phyloP scores from a whole-genome alignment of 106 monocot genomes.

The Agapanthus africanus region DNA sequence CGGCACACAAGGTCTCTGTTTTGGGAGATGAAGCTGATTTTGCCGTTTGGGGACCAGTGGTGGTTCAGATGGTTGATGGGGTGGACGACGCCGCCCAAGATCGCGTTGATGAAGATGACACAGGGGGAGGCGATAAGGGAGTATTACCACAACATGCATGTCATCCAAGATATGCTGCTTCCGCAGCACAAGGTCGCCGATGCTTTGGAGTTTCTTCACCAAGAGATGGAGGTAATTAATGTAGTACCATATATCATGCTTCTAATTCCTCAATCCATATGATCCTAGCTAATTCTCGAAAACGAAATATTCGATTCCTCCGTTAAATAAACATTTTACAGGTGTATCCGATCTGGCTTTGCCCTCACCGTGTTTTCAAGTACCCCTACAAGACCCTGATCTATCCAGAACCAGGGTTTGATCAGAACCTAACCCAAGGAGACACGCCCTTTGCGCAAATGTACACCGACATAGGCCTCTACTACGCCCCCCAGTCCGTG shows the following conservation, averaged over 20 bases:
- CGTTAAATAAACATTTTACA: neutral
- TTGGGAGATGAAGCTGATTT: constrained; percentile 50
- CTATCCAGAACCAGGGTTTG: constrained; percentile 40
- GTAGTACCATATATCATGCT: too few relatives aligned
- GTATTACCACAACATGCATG: constrained; percentile 57
- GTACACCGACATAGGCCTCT: constrained; percentile 48
- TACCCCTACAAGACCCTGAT: constrained; percentile 44
- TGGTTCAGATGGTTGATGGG: constrained; percentile 48
- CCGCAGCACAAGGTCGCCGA: constrained; percentile 46
- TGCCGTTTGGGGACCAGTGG: constrained; percentile 48
- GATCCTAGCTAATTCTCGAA: neutral
- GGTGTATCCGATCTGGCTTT: constrained; percentile 55
- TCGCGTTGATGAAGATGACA: constrained; percentile 45
- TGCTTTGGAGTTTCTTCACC: constrained; percentile 41
- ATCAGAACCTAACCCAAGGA: constrained; percentile 36
- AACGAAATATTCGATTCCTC: neutral
- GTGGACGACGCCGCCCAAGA: constrained; percentile 54
- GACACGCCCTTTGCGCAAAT: constrained; percentile 52
- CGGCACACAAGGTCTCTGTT: constrained; percentile 47
- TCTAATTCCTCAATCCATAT: neutral
- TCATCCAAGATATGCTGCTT: constrained; percentile 46
- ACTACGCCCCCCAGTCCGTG: constrained; percentile 39
- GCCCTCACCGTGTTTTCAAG: constrained; percentile 50
- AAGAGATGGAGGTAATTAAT: constrained; percentile 43
- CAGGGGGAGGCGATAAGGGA: constrained; percentile 47